A percentile compares a stretch with the other conserved stretches of the same genome.
phyloP scores from a whole-genome alignment of 2,329 filamentous ascomycete species.

The Fusarium keratoplasticum region DNA sequence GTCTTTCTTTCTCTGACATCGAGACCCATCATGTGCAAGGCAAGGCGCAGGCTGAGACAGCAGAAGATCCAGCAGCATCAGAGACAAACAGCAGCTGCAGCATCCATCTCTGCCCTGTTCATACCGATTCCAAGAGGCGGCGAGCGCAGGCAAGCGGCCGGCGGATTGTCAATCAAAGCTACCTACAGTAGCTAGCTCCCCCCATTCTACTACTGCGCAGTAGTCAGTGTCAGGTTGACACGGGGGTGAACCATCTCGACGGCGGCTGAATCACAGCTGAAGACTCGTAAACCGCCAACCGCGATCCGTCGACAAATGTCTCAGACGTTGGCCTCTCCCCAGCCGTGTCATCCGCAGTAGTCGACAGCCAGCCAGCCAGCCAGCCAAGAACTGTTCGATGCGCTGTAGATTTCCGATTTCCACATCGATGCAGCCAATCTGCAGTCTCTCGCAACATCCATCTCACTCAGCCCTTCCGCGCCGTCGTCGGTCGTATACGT shows the following conservation, averaged over 20 bases:
- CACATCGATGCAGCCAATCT: neutral
- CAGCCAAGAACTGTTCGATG: neutral
- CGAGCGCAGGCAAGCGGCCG: neutral
- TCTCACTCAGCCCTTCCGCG: neutral
- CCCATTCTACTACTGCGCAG: neutral
- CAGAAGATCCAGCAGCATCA: neutral
- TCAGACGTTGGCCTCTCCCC: neutral
- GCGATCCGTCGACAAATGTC: neutral
- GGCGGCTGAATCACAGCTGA: neutral
- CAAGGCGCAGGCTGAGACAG: neutral
- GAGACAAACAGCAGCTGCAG: neutral
- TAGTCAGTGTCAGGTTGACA: neutral
- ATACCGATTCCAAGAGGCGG: neutral
- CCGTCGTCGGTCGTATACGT: neutral
- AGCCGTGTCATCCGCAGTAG: neutral
- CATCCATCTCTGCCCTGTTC: neutral
- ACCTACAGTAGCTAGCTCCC: neutral
- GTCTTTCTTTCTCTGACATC: neutral
- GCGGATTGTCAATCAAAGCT: neutral
- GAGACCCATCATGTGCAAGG: neutral
- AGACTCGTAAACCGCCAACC: neutral
- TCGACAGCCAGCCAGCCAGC: neutral
- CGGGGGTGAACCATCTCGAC: neutral
- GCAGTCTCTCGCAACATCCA: neutral
- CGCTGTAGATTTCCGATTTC: neutral